A percentile compares a stretch with the other conserved stretches of the same genome.
phyloP scores from a whole-genome alignment of 2,329 filamentous ascomycete genomes.

The Epichloe festucae region DNA sequence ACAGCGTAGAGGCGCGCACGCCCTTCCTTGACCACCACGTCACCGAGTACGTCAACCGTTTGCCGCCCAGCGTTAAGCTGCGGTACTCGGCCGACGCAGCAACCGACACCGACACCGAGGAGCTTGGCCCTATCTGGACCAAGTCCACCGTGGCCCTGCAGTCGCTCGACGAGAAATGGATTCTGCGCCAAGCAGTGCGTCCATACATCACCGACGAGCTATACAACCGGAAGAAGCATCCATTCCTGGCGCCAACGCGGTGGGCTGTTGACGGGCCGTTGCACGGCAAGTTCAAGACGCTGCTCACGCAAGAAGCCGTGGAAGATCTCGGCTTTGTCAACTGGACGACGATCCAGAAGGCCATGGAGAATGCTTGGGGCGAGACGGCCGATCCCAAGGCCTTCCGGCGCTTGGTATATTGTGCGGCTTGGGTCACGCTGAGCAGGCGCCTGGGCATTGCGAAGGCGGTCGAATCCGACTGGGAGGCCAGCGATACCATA shows the following conservation, averaged over 20 bases:
- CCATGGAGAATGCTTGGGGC: constrained; percentile 26
- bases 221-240: constrained; percentile 35
- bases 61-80: constrained; percentile 7
- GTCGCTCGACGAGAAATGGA: constrained; percentile 32
- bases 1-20: constrained; percentile 22
- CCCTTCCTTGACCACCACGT: constrained; percentile 20
- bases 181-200: constrained; percentile 34
- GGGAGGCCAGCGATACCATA: no score
- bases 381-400: constrained; percentile 18
- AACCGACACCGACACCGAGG: background rate
- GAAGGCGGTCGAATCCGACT: no score
- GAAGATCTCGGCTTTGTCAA: constrained; percentile 27
- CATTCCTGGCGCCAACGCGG: constrained; percentile 31
- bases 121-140: background rate
- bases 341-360: constrained; percentile 20
- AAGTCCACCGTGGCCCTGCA: constrained; percentile 5
- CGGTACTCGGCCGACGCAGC: background rate
- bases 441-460: no score
- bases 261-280: constrained; percentile 30
- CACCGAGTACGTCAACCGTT: constrained; percentile 7
- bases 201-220: constrained; percentile 39
- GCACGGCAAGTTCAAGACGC: constrained; percentile 17
- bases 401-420: constrained; percentile 15
- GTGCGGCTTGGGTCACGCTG: no score
- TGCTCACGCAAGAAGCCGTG: constrained; percentile 24